Base-by-base conservation (phyloP, 805 yeast genomes). In the Saccharomycopsis sp. region DNA sequence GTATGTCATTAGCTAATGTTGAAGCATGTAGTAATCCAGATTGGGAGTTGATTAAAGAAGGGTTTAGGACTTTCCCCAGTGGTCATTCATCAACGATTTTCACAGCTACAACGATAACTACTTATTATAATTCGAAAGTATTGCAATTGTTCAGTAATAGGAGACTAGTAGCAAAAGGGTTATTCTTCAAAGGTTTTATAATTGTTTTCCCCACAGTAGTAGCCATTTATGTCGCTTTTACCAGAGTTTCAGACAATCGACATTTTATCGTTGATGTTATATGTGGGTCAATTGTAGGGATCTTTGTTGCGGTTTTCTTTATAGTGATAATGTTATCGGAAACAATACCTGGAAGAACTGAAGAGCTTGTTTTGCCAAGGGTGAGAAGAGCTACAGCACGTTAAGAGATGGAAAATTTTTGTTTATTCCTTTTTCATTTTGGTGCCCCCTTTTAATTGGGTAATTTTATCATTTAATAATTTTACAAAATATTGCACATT, bases 31-130 rank as follows among this genome's bases (percentile, higher is more conserved):
- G 22, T 17, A 31, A 21, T 4, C 11, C 6, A 5, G 20, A 34
- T 22, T n/a, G 13, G 4, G 26, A 24, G 16, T 28, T 44, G 13
- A 24, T 44, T n/a, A 31, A 35, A 19, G 47, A 44, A 28, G 47
- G 47, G 16, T 44, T 44, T 23, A 32, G 47, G 14, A 19, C 40
- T 3, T 44, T 44, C 26, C 44, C 43, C 17, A 39, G 44, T 26
- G 39, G 39, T 6, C 47, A 44, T 22, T 38, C 43, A 5, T 44
- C 47, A 5, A 44, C 47, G 9, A 40, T 44, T 23, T 44, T 44
- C 26, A 24, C 47, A 4, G 38, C 47, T 3, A n/a, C 36, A 4
- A 44, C 43, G 2, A 7, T 44, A 13, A 28, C 38, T 17, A 33
- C 47, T 8, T 33, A 20, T 1, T 44, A 34, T 37, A 44, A 44